These are phyloP conservation scores for Tolypocladium ovalisporum DNA, from an alignment of 2,329 filamentous ascomycete genomes.

Conservation along the genomic window DNA sequence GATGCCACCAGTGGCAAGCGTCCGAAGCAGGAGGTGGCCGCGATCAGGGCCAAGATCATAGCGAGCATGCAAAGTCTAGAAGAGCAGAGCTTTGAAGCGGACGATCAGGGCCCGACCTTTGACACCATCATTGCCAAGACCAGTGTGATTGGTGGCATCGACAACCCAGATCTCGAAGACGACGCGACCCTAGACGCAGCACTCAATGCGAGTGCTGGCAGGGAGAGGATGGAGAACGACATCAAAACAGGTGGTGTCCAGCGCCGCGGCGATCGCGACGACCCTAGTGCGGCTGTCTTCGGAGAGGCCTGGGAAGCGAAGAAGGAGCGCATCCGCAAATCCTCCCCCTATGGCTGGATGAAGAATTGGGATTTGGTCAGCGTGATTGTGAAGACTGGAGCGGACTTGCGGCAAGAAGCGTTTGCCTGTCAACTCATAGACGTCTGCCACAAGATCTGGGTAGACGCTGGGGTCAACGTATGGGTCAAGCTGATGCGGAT, in stretches of 20 bases:
- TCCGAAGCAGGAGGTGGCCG: conserved; percentile 69
- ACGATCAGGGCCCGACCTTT: conserved; percentile 66
- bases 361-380: conserved; percentile 83
- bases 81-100: conserved; percentile 71
- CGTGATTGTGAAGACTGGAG: conserved; percentile 80
- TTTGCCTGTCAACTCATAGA: conserved; percentile 79
- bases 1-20: conserved; percentile 72
- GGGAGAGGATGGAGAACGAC: conserved; percentile 81
- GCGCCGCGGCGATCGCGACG: conserved; percentile 70
- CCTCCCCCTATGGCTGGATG: conserved; percentile 80
- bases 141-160: conserved; percentile 33
- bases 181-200: conserved; percentile 38
- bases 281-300: conserved; percentile 77
- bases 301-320: conserved; percentile 80
- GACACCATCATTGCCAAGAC: conserved; percentile 73
- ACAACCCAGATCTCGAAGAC: conserved; percentile 42
- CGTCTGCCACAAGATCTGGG: conserved; percentile 74
- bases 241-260: conserved; percentile 77
- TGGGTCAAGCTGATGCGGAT: conserved; percentile 88
- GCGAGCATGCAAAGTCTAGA: conserved; percentile 83
- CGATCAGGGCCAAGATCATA: conserved; percentile 78
- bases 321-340: conserved; percentile 72
- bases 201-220: conserved; percentile 60
- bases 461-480: conserved; percentile 62
- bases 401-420: conserved; percentile 72